Evolutionary conservation across 129 eudicot genomes (phyloP).

Genomic region (Helichrysum umbraculigerum): DNA sequence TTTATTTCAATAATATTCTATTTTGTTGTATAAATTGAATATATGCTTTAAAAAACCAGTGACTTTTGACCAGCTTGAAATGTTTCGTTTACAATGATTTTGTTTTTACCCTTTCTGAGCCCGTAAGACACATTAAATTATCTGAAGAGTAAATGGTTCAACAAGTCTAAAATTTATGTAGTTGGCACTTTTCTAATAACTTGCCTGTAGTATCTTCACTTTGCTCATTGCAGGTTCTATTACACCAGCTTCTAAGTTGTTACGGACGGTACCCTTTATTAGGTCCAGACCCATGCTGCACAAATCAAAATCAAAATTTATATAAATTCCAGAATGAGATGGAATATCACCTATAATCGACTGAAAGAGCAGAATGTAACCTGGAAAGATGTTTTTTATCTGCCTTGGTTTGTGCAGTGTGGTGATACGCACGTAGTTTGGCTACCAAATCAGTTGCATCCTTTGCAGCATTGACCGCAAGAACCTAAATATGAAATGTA

Average conservation of each 20-base stretch:
- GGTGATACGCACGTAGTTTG: slow-evolving; percentile 83
- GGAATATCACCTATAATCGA: not conserved
- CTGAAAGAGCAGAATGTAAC: slow-evolving; percentile 31
- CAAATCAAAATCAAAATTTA: not conserved
- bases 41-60: no score
- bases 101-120: no score
- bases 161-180: not conserved
- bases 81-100: no score
- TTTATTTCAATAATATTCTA: no score
- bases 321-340: not conserved
- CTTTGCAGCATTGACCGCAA: slow-evolving; percentile 94
- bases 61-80: no score
- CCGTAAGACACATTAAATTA: no score
- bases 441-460: slow-evolving; percentile 96
- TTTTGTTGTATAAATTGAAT: no score
- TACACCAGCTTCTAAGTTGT: slow-evolving; percentile 96
- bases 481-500: slow-evolving; percentile 47
- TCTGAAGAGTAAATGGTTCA: not conserved
- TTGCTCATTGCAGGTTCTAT: slow-evolving; percentile 99
- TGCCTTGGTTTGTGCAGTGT: slow-evolving; percentile 95
- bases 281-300: slow-evolving; percentile 93
- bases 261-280: slow-evolving; percentile 75
- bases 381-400: slow-evolving; percentile 93
- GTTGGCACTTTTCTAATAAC: not conserved
- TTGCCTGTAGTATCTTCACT: slow-evolving; percentile 90